Base-by-base conservation (phyloP, 768 basidiomycete genomes). In the Lactifluus echinatus region DNA sequence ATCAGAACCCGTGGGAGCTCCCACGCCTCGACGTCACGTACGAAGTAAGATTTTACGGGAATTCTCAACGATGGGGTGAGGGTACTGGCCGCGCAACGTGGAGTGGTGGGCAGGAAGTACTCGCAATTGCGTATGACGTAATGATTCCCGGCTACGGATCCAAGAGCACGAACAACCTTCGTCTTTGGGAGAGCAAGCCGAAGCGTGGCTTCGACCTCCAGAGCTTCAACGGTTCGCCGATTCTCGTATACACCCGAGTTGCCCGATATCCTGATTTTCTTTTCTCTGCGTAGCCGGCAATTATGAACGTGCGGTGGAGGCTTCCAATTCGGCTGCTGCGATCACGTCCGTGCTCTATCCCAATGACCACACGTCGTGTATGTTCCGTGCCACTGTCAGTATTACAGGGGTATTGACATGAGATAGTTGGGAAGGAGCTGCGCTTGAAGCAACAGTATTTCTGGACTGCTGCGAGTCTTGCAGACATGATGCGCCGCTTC, bases 381-480 rank as follows among this genome's bases (percentile, higher is more conserved):
- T 56, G 61, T 48, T 15, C 42, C 33, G 17, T 59, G 53, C 28
- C 8, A 37, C 8, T 14, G 26, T 57, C 21, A 14, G 15, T 45
- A 4, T 23, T 23, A n/a, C 45, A 19, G 21, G 4, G 28, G 48
- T 37, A 21, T 8, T 49, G 36, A 52, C 47, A 26, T 12, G n/a
- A 7, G 10, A 28, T 40, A 89, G 88, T 88, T 56, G 90, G 90
- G 55, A 91, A 91, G 66, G 89, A 91, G 68, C 73, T 91, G 23
- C 84, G 95, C 54, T 78, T 98, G 63, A 94, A 95, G 75, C 95
- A 97, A 65, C 95, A 99, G 74, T 94, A 94, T 73, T 90, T 96
- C 74, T 88, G 92, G 92, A 92, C 90, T 40, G 84, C 89, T 47
- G 88, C 93, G 28, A 87, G 85, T 69, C 77, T 93, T 47, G 80